Base-by-base conservation (phyloP, 176 grass and related monocot species). In the Bromus sterilis region DNA sequence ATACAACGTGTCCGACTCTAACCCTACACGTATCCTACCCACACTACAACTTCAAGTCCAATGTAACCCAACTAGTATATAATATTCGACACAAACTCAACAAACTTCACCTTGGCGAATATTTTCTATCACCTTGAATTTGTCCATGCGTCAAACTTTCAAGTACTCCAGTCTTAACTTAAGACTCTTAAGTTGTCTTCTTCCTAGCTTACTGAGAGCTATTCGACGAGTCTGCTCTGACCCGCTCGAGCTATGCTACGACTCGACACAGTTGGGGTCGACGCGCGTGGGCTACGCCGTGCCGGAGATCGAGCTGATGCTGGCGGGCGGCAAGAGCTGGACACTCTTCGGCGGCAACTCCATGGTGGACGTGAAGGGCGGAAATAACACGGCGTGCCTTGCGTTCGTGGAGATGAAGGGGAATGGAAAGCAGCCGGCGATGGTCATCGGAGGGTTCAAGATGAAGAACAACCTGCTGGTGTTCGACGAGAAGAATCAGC, bases 401-500 rank as follows among this genome's bases (percentile, higher is more conserved):
- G 86, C 71, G 4, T 78, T 94, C 81, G 9, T 71, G 1, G 32
- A 68, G 53, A 88, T 84, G 85, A 60, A 56, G 61, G 49, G 1
- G 65, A 2, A 39, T 5, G 14, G 36, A 14, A 60, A 75, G 36
- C 35, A n/a, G n/a, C 83, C 77, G 16, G 78, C 88, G 29, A 56
- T 63, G 83, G 71, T 89, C 37, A 56, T 94, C 37, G 86, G 92
- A 43, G 89, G 89, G 21, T 94, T 86, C 77, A 89, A 94, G 80
- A 87, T 91, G 92, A 86, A 91, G 83, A 83, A 88, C 70, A 91
- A 88, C 57, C 74, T 94, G 24, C 32, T 91, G 42, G 75, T 86
- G 35, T 94, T 94, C 48, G 91, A 94, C 57, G 59, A 66, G 24
- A 69, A 84, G 35, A 91, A 80, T 24, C 1, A 6, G 21, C 62